phyloP scores from a whole-genome alignment of 192 early-diverging fungal species.

The Gaertneriomyces semiglobifer region DNA sequence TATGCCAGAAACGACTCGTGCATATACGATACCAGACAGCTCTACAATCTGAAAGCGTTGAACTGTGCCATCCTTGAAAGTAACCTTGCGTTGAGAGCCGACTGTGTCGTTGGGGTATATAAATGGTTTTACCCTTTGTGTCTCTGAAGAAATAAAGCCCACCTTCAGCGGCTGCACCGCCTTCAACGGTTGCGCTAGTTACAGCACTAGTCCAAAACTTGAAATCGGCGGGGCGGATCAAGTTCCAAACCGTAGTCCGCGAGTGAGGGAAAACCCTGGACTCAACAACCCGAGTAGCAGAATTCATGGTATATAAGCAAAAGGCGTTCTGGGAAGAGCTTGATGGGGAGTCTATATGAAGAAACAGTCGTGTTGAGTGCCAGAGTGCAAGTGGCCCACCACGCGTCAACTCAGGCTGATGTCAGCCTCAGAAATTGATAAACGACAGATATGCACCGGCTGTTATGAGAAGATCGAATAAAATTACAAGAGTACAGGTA shows the following conservation, averaged over 20 bases:
- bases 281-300: constrained; percentile 27
- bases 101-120: constrained; percentile 15
- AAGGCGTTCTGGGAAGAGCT: too few species aligned
- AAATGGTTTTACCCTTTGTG: neutral
- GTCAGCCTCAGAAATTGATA: too few species aligned
- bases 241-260: constrained; percentile 29
- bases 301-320: constrained; percentile 8
- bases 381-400: too few species aligned
- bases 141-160: constrained; percentile 3
- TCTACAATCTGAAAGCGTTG: constrained; percentile 39
- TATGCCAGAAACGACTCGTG: neutral
- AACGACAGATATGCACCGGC: too few species aligned
- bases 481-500: too few species aligned
- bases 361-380: neutral
- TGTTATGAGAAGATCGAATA: too few species aligned
- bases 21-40: constrained; percentile 22
- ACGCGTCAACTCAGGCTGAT: too few species aligned
- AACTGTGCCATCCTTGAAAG: constrained; percentile 47
- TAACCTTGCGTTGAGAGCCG: constrained; percentile 38
- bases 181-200: constrained; percentile 23
- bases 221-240: constrained; percentile 33
- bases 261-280: constrained; percentile 32
- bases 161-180: constrained; percentile 20
- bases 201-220: constrained; percentile 33
- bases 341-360: constrained; percentile 4